Evolutionary conservation across 306 rosid genomes (phyloP).

Genomic region (Boehmeria nivea): DNA sequence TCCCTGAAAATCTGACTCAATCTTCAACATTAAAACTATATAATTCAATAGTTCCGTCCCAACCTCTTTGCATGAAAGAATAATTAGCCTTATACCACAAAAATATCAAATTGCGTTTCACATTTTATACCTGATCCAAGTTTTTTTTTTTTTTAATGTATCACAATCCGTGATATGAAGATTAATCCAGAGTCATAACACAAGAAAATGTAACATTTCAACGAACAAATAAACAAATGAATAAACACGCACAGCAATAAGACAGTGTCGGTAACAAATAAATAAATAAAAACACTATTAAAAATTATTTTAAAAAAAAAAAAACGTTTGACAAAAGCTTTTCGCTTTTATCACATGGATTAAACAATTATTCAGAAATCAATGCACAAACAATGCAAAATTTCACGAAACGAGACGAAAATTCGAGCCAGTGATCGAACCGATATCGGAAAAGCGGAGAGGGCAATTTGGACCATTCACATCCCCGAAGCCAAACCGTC

Average conservation of each 20-base stretch:
- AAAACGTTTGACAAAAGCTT: background rate
- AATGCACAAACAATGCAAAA: slow-evolving; percentile 1
- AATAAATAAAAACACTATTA: too few species aligned
- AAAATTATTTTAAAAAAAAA: background rate
- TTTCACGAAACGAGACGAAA: background rate
- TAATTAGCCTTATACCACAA: too few species aligned
- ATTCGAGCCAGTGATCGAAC: slow-evolving; percentile 7
- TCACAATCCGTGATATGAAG: background rate
- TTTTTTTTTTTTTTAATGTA: background rate
- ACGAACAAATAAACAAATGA: background rate
- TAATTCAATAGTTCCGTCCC: background rate
- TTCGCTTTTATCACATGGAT: too few species aligned
- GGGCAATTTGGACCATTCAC: slow-evolving; percentile 20
- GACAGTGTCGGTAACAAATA: background rate
- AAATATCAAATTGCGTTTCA: too few species aligned
- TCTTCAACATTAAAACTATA: too few species aligned
- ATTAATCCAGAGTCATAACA: background rate
- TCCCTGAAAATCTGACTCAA: too few species aligned
- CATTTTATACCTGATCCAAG: too few species aligned
- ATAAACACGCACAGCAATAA: background rate
- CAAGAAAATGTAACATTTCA: background rate
- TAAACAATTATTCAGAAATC: background rate
- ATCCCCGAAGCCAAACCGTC: background rate
- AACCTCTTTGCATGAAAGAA: too few species aligned
- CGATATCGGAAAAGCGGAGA: background rate